A percentile compares a stretch with the other conserved stretches of the same genome.
These are phyloP conservation scores for Raddia guianensis DNA, from an alignment of 176 grass and related monocot genomes.

Conservation along the genomic window DNA sequence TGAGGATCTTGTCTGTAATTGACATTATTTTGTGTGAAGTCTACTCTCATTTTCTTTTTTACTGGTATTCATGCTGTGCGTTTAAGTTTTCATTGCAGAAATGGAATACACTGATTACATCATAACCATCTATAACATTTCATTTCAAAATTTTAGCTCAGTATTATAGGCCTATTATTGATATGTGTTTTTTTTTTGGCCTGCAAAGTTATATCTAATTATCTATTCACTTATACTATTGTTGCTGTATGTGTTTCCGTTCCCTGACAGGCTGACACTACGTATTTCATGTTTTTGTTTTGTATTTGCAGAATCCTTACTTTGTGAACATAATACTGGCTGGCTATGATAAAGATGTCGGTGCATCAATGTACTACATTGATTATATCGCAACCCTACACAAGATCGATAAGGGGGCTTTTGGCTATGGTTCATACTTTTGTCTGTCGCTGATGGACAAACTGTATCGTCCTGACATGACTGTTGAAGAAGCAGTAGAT, in stretches of 20 bases:
- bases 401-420: conserved; percentile 93
- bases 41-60: neutral
- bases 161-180: neutral
- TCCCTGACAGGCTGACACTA: neutral
- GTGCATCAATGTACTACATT: conserved; percentile 89
- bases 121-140: neutral
- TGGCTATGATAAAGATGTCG: conserved; percentile 77
- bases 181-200: conserved; percentile 5
- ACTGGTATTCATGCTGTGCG: neutral
- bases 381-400: conserved; percentile 92
- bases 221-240: neutral
- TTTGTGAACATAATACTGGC: conserved; percentile 81
- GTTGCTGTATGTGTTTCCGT: neutral
- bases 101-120: neutral
- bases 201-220: neutral
- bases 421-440: conserved; percentile 84
- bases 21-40: neutral
- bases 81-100: neutral
- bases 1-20: neutral
- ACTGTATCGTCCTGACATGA: conserved; percentile 72
- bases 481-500: conserved; percentile 71
- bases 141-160: neutral
- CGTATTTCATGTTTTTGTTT: conserved; percentile 20
- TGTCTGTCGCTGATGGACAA: conserved; percentile 85
- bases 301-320: conserved; percentile 73